Percentiles rank a stretch among this genome's conserved stretches.
phyloP scores from a whole-genome alignment of 352 stramenopile genomes.

The Ophiocytium majus region DNA sequence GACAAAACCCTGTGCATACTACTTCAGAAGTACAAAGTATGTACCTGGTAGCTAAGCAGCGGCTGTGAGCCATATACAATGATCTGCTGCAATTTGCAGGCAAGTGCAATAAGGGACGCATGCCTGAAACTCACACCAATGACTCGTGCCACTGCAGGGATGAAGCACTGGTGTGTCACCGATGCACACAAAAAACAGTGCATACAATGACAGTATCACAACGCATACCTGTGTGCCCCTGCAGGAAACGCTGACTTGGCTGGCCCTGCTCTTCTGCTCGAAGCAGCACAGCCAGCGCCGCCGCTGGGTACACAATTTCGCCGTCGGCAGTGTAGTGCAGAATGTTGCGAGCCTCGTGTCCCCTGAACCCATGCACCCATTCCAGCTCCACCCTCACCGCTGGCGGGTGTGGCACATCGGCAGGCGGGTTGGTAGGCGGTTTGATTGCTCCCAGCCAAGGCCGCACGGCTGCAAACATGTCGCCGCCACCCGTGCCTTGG shows the following conservation, averaged over 20 bases:
- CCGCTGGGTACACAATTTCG: conserved; percentile 32
- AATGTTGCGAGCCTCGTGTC: background rate
- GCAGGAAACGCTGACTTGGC: background rate
- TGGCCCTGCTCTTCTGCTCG: too few relatives aligned
- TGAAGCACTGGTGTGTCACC: too few relatives aligned
- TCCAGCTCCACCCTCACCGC: background rate
- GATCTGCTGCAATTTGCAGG: too few relatives aligned
- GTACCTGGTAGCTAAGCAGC: too few relatives aligned
- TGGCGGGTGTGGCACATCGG: background rate
- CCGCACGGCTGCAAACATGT: conserved; percentile 83
- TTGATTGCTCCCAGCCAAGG: conserved; percentile 77
- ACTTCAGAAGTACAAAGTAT: too few relatives aligned
- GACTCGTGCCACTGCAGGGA: too few relatives aligned
- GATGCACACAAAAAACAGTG: too few relatives aligned
- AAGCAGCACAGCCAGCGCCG: conserved; percentile 17
- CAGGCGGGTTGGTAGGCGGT: conserved; percentile 59
- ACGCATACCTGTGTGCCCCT: background rate
- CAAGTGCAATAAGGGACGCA: too few relatives aligned
- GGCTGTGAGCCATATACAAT: too few relatives aligned
- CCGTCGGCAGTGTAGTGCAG: conserved; percentile 13
- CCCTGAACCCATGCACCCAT: conserved; percentile 39
- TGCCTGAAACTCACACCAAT: too few relatives aligned
- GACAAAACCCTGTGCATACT: too few relatives aligned
- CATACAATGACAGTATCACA: background rate
- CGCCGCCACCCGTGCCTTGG: conserved; percentile 56